Percentiles rank a stretch among this genome's conserved stretches.
phyloP scores from a whole-genome alignment of 208 protist genomes.

The Angomonas ambiguus region DNA sequence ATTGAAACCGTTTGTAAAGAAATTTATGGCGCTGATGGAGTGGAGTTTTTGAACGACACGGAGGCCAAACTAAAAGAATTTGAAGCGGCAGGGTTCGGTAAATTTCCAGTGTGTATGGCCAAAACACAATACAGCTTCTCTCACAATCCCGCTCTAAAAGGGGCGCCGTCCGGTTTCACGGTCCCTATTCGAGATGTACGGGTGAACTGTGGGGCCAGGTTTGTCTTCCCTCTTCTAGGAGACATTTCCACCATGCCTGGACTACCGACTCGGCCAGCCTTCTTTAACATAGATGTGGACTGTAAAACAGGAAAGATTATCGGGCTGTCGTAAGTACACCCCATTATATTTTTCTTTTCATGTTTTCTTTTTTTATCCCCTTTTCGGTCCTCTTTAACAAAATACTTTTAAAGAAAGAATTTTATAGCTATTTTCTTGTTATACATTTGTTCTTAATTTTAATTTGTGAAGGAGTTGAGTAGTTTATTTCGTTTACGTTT shows the following conservation, averaged over 20 bases:
- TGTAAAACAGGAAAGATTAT: slow-evolving; percentile 82
- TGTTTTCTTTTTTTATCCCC: slow-evolving; percentile 4
- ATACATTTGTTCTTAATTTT: no score
- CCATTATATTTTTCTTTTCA: slow-evolving; percentile 8
- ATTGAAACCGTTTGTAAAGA: slow-evolving; percentile 95
- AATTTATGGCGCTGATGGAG: slow-evolving; percentile 93
- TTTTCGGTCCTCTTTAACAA: not conserved
- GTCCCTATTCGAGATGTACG: slow-evolving; percentile 94
- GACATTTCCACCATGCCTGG: slow-evolving; percentile 94
- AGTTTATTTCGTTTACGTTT: no score
- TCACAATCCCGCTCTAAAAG: slow-evolving; percentile 87
- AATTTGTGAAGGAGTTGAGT: no score
- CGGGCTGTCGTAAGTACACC: slow-evolving; percentile 90
- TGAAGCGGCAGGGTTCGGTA: slow-evolving; percentile 70
- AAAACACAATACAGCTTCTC: slow-evolving; percentile 98
- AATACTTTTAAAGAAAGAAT: not conserved
- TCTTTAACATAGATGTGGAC: slow-evolving; percentile 96
- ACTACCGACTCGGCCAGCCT: slow-evolving; percentile 93
- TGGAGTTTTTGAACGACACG: slow-evolving; percentile 86
- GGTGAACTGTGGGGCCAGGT: slow-evolving; percentile 92
- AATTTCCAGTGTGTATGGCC: slow-evolving; percentile 96
- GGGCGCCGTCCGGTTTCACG: slow-evolving; percentile 84
- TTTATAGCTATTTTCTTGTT: no score
- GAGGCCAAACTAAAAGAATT: slow-evolving; percentile 87
- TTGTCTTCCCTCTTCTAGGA: slow-evolving; percentile 94